A percentile compares a stretch with the other conserved stretches of the same genome.
Evolutionary conservation across 306 rosid species (phyloP).

Genomic region (Quercus mongolica): DNA sequence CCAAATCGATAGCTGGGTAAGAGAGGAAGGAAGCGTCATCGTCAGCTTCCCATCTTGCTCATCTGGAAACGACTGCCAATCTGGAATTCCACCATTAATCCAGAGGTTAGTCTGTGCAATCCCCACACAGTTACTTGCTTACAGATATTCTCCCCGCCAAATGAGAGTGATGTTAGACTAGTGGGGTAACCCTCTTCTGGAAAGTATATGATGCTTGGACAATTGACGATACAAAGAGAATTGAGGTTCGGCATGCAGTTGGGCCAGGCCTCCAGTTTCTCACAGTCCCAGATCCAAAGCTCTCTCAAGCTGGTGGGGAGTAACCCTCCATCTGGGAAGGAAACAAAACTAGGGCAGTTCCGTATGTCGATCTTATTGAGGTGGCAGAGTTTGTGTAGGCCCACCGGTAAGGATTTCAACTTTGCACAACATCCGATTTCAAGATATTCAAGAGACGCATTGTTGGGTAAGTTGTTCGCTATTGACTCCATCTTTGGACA

Average conservation of each 20-base stretch:
- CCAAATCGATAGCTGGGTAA: accelerated
- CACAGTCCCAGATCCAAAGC: accelerated
- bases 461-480: neutral
- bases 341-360: neutral
- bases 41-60: neutral
- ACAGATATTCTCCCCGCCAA: neutral
- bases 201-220: too few relatives aligned
- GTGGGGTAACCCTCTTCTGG: too few relatives aligned
- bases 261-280: slow-evolving; percentile 2
- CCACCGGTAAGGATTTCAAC: slow-evolving; percentile 4
- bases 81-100: neutral
- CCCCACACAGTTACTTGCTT: slow-evolving; percentile 4
- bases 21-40: slow-evolving; percentile 12
- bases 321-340: slow-evolving; percentile 16
- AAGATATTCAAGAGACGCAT: neutral
- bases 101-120: slow-evolving; percentile 3
- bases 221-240: neutral
- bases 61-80: slow-evolving; percentile 4
- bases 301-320: neutral
- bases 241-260: slow-evolving; percentile 5
- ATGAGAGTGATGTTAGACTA: neutral
- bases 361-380: neutral
- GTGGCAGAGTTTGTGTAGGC: slow-evolving; percentile 3
- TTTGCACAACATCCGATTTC: neutral
- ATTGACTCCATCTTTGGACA: slow-evolving; percentile 8